Evolutionary conservation across 768 basidiomycete genomes (phyloP).

Genomic region (Boletus sensibilis): DNA sequence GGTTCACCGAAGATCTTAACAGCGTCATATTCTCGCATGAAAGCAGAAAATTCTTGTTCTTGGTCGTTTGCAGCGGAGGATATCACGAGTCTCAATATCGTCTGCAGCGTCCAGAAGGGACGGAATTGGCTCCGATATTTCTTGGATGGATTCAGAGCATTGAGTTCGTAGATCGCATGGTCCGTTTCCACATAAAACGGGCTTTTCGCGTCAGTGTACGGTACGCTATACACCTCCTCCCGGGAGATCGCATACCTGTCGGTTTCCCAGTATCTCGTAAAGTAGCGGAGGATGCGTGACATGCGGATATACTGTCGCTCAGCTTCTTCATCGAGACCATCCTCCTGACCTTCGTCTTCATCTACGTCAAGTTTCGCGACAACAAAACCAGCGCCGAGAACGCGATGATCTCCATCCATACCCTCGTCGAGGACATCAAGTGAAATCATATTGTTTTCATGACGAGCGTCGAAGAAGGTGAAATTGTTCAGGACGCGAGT

Average conservation of each 20-base stretch:
- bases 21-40: conserved; percentile 34
- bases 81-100: conserved; percentile 50
- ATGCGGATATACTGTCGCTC: conserved; percentile 44
- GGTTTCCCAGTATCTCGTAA: conserved; percentile 49
- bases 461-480: conserved; percentile 55
- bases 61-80: conserved; percentile 28
- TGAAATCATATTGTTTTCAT: conserved; percentile 45
- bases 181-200: conserved; percentile 65
- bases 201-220: conserved; percentile 34
- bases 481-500: conserved; percentile 59
- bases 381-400: conserved; percentile 59
- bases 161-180: conserved; percentile 62
- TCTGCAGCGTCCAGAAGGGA: conserved; percentile 51
- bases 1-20: conserved; percentile 16
- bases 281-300: conserved; percentile 45
- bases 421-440: conserved; percentile 50
- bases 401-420: conserved; percentile 36
- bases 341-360: conserved; percentile 65
- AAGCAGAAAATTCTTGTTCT: conserved; percentile 31
- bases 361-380: conserved; percentile 47
- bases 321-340: conserved; percentile 37
- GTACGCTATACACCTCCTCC: not conserved
- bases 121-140: conserved; percentile 43
- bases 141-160: conserved; percentile 37
- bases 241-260: conserved; percentile 46